phyloP scores from a whole-genome alignment of 2,329 filamentous ascomycete genomes.

The Coniosporium tulheliwenetii region DNA sequence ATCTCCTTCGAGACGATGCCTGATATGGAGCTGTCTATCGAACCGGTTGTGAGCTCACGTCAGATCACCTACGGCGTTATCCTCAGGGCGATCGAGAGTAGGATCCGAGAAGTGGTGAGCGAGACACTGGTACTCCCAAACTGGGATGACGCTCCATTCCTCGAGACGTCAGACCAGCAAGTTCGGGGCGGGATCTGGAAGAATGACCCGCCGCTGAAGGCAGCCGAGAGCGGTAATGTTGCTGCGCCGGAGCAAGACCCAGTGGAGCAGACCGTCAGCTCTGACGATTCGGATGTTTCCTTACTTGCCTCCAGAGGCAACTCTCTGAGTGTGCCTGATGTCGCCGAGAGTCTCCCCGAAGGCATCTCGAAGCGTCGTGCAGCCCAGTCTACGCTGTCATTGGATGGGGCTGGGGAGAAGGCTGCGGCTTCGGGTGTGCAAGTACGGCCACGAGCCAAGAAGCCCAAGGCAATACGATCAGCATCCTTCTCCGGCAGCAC shows the following conservation, averaged over 20 bases:
- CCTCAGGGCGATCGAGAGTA: constrained; percentile 80
- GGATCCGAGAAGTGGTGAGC: constrained; percentile 84
- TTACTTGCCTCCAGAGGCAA: not conserved
- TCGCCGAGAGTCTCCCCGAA: constrained; percentile 5
- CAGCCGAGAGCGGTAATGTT: not conserved
- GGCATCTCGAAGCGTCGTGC: constrained; percentile 9
- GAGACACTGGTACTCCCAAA: constrained; percentile 86
- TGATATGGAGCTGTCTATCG: constrained; percentile 84
- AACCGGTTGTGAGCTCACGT: constrained; percentile 85
- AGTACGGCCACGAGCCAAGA: constrained; percentile 17
- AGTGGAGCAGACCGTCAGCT: not conserved
- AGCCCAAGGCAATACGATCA: constrained; percentile 42
- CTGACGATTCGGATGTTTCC: not conserved
- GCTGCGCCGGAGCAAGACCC: not conserved
- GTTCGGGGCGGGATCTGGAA: constrained; percentile 79
- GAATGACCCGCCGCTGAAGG: constrained; percentile 9
- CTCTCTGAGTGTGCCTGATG: constrained; percentile 9
- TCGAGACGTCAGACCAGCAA: constrained; percentile 59
- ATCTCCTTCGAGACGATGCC: constrained; percentile 88
- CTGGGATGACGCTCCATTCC: constrained; percentile 93
- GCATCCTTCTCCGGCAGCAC: constrained; percentile 47
- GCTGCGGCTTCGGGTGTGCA: not conserved
- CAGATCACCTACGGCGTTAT: constrained; percentile 94
- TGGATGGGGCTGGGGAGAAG: not conserved
- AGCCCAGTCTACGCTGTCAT: constrained; percentile 6